These are phyloP conservation scores for Nicotiana otophora DNA, from an alignment of 257 asterid genomes.

Conservation along the genomic window DNA sequence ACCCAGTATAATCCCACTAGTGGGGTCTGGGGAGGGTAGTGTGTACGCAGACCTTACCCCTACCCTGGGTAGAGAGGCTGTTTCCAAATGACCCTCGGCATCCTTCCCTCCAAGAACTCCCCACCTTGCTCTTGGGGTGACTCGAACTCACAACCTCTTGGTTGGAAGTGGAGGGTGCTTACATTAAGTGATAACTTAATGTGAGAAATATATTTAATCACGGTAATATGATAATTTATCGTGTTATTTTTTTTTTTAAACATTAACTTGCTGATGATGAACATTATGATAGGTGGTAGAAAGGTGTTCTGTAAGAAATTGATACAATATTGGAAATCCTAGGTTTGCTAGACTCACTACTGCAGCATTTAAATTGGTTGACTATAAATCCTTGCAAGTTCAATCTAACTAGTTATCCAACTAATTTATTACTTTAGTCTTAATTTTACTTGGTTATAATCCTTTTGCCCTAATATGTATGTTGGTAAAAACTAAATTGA, in stretches of 20 bases:
- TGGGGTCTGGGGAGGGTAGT: too few species aligned
- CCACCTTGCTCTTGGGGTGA: too few species aligned
- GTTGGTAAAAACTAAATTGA: background rate
- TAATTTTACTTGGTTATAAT: background rate
- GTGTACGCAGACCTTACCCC: too few species aligned
- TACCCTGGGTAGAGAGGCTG: too few species aligned
- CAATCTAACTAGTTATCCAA: background rate
- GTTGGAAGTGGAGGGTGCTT: too few species aligned
- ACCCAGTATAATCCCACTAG: too few species aligned
- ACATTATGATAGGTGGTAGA: background rate
- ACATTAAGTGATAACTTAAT: too few species aligned
- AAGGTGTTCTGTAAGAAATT: background rate
- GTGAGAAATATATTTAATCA: background rate
- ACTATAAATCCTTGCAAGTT: background rate
- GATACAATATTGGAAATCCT: background rate
- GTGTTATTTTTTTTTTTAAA: too few species aligned
- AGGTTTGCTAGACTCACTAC: background rate
- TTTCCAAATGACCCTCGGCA: too few species aligned
- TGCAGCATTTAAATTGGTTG: background rate
- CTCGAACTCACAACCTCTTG: too few species aligned
- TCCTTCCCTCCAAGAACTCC: too few species aligned
- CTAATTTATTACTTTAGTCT: background rate
- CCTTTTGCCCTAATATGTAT: background rate
- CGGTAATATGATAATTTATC: background rate
- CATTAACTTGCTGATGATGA: too few species aligned